A percentile compares a stretch with the other conserved stretches of the same genome.
These are phyloP conservation scores for Fusarium annulatum DNA, from an alignment of 2,329 filamentous ascomycete genomes.

Conservation along the genomic window DNA sequence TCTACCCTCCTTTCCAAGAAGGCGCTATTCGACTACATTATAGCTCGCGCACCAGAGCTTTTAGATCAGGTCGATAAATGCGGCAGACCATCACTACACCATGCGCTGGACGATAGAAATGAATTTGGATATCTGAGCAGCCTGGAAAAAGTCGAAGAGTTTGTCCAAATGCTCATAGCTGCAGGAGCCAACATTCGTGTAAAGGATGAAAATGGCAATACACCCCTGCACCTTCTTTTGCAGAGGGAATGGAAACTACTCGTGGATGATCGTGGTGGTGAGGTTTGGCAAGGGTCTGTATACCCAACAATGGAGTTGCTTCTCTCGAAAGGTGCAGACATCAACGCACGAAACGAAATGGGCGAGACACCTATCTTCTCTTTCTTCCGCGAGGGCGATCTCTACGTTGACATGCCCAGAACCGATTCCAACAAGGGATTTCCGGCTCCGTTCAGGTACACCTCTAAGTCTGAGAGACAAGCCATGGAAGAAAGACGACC, in stretches of 20 bases:
- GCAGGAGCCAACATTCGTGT: neutral
- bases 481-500: neutral
- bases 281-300: neutral
- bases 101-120: accelerated
- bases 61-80: neutral
- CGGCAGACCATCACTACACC: neutral
- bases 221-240: neutral
- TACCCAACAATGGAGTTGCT: neutral
- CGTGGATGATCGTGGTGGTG: accelerated
- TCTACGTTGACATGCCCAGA: neutral
- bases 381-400: neutral
- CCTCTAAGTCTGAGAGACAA: neutral
- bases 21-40: neutral
- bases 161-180: neutral
- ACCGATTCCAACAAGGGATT: neutral
- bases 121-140: too few relatives aligned
- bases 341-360: neutral
- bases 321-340: neutral
- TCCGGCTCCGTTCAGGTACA: neutral
- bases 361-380: neutral
- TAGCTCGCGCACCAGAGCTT: neutral
- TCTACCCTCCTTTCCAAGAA: too few relatives aligned
- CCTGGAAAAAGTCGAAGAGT: neutral
- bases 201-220: neutral
- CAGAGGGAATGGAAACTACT: neutral